phyloP scores from a whole-genome alignment of 1,284 basidiomycete species.

The Amylostereum areolatum region DNA sequence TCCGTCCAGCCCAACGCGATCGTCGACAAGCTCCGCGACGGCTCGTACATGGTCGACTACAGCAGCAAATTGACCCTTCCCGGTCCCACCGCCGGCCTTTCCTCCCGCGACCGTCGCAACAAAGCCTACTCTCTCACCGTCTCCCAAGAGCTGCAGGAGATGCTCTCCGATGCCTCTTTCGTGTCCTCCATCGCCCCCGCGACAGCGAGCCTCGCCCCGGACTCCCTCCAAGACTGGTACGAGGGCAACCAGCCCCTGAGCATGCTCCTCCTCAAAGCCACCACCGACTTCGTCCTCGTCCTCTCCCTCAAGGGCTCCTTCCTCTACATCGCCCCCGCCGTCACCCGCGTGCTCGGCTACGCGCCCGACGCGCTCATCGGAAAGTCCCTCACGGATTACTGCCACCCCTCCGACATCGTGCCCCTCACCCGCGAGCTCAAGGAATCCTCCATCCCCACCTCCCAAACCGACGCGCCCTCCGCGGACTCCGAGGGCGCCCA shows the following conservation, averaged over 20 bases:
- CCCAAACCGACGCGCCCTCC: constrained; percentile 8
- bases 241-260: constrained; percentile 46
- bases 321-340: constrained; percentile 85
- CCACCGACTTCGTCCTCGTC: constrained; percentile 82
- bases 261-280: constrained; percentile 63
- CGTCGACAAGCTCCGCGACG: constrained; percentile 68
- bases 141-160: constrained; percentile 34
- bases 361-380: constrained; percentile 80
- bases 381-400: constrained; percentile 69
- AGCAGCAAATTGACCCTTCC: constrained; percentile 16
- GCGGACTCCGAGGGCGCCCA: constrained; percentile 5
- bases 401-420: constrained; percentile 86
- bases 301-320: constrained; percentile 92
- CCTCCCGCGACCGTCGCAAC: constrained; percentile 27
- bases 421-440: constrained; percentile 92
- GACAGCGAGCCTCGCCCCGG: constrained; percentile 21
- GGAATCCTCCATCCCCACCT: constrained; percentile 50
- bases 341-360: constrained; percentile 73
- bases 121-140: constrained; percentile 27
- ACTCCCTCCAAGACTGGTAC: constrained; percentile 20
- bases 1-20: constrained; percentile 84
- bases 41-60: constrained; percentile 64
- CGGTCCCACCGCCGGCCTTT: constrained; percentile 7
- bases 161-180: constrained; percentile 34
- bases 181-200: constrained; percentile 27